Evolutionary conservation across 768 basidiomycete species (phyloP), one percentile per base, ranked within the genome.

Genomic region (Mycena polygramma): DNA sequence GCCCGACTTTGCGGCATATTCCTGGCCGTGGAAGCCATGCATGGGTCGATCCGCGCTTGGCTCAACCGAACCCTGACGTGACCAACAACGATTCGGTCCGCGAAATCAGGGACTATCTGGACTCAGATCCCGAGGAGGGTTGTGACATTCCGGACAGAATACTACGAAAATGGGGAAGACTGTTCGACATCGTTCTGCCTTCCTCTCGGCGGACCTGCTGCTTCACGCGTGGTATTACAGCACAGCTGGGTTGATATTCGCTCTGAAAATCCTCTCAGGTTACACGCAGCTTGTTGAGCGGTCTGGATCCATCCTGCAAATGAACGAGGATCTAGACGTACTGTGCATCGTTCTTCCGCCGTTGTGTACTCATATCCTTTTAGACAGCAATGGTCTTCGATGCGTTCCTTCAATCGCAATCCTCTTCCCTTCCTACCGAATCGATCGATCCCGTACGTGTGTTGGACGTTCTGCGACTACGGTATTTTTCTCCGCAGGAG

Each of bases 241-340:
- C 41, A 15, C 70, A 64, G n/a, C 15, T 53, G n/a, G 17, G 26
- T 51, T n/a, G n/a, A 19, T 37, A 10, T 24, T 48, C 46, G 36
- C 54, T 58, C 70, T 65, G 64, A 24, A n/a, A 36, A n/a, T 30
- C 20, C 63, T 35, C 60, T 0, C 63, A 93, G 93, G 92, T 4
- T 94, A 94, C 74, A 91, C 92, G 0, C 90, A 87, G 65, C 83
- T 94, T 14, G 92, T 93, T 4, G 93, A 94, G 80, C 85, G 94
- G 26, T 80, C 92, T 6, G 94, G 94, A 7, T 95, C 94, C 6
- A 88, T 95, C 48, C 79, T 95, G 17, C 94, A 95, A 78, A 85
- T 86, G 81, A 91, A 91, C 60, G 89, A 91, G 76, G 76, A 76
- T 14, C 83, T 92, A 5, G 88, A 94, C 77, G 94, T 93, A 83